phyloP scores from a whole-genome alignment of 495 filamentous ascomycete species.

The Rusavskia elegans region DNA sequence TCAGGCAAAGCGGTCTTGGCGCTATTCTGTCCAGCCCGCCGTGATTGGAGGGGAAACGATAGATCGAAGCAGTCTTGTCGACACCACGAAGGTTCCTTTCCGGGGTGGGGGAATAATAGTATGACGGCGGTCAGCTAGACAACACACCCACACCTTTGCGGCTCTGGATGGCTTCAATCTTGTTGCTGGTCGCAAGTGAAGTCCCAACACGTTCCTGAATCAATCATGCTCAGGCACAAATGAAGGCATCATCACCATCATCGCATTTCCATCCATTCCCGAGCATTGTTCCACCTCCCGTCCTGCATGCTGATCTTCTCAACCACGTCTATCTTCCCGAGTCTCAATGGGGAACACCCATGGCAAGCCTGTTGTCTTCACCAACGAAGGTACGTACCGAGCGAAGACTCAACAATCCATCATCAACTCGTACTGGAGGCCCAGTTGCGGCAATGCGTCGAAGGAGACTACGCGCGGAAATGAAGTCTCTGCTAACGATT shows the following conservation, averaged over 20 bases:
- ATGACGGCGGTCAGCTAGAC: no score
- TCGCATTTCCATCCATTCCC: neutral
- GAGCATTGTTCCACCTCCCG: neutral
- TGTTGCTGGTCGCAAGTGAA: neutral
- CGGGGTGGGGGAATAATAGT: neutral
- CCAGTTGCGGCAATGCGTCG: neutral
- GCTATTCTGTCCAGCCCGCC: no score
- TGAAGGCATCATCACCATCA: neutral
- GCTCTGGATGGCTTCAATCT: neutral
- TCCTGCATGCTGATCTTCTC: neutral
- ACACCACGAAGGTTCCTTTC: neutral
- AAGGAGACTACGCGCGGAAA: no score
- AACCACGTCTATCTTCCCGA: neutral
- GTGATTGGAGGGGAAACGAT: no score
- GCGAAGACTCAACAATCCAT: no score
- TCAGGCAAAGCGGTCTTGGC: no score
- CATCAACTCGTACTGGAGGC: no score
- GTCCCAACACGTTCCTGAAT: neutral
- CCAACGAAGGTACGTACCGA: slow-evolving; percentile 67
- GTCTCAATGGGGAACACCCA: slow-evolving; percentile 77
- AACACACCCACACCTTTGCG: neutral
- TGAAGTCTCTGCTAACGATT: slow-evolving; percentile 4
- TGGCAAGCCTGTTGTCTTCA: slow-evolving; percentile 82
- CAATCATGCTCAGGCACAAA: neutral
- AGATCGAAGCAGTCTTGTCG: neutral